Evolutionary conservation across 768 basidiomycete species (phyloP), one percentile per base, ranked within the genome.

Genomic region (Lactarius sp.): DNA sequence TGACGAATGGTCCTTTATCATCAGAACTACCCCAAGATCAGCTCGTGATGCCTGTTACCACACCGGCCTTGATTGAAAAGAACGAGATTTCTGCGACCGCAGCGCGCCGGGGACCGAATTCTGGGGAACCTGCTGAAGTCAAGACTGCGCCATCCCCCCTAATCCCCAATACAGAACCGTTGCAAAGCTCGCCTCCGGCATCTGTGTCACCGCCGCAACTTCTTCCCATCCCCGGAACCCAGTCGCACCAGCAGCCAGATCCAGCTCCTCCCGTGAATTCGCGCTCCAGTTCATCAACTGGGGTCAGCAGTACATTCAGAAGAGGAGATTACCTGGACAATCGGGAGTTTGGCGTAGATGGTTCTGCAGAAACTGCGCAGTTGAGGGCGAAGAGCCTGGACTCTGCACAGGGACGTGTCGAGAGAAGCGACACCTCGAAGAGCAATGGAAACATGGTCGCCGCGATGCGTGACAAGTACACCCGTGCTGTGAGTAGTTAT

Each of bases 381-480:
- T 70, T 61, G 69, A 70, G 55, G 52, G 61, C 52, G 53, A 67
- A 58, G 56, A 64, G 63, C 50, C 16, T 66, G 52, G 47, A 65
- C 58, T 22, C 46, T 9, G 14, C 55, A 39, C 57, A 60, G n/a
- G 39, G 37, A 20, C 47, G 56, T 31, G 68, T 83, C 4, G 83
- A 86, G 56, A 78, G 82, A 64, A 77, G 73, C 22, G 83, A 85
- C 51, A 82, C 84, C 2, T 79, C 78, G 6, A 78, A 73, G 46
- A 85, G 82, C 65, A 80, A 70, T 53, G 81, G 81, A 13, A 84
- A 82, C 68, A 74, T 86, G 31, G 88, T 92, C 51, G 85, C 88
- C 49, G 82, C 83, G 2, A 84, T 92, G 79, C 80, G 85, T 50
- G 81, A 80, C 70, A 82, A 81, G 55, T 90, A 87, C 67, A 78